phyloP scores from a whole-genome alignment of 2,329 filamentous ascomycete species.

The Neofusicoccum kwambonambiense region DNA sequence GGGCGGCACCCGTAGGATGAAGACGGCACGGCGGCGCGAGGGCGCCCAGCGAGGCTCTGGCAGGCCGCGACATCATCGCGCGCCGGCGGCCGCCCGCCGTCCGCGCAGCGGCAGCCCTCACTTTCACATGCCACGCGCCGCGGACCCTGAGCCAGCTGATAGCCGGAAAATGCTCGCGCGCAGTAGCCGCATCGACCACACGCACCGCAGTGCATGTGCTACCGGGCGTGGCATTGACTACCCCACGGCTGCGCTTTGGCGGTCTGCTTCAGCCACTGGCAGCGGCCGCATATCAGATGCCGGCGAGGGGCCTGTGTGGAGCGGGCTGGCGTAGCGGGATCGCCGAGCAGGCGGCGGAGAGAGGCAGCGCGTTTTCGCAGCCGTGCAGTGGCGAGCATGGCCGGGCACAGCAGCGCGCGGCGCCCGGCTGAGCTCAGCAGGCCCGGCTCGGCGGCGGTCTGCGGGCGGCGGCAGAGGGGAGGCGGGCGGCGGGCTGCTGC shows the following conservation, averaged over 20 bases:
- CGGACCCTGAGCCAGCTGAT: slow-evolving; percentile 5
- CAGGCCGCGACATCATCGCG: not conserved
- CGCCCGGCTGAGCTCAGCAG: not conserved
- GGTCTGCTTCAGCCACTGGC: slow-evolving; percentile 17
- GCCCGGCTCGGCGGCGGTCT: not conserved
- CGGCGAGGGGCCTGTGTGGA: not conserved
- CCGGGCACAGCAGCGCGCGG: not conserved
- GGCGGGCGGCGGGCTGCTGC: not conserved
- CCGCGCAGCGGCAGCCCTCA: not conserved
- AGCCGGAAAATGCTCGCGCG: not conserved
- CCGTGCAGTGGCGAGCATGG: not conserved
- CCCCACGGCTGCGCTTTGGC: slow-evolving; percentile 17
- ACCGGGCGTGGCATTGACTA: not conserved
- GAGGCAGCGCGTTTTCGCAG: not conserved
- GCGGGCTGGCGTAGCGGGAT: slow-evolving; percentile 11
- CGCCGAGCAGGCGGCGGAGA: slow-evolving; percentile 5
- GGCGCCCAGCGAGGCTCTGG: not conserved
- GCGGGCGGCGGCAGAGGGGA: not conserved
- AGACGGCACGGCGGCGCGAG: too few relatives aligned
- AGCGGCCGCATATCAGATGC: slow-evolving; percentile 3
- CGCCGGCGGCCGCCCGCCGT: not conserved
- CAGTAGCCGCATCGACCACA: not conserved
- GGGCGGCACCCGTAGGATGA: not conserved
- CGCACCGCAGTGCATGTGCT: slow-evolving; percentile 8
- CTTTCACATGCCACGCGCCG: not conserved